Evolutionary conservation across 1,284 basidiomycete genomes (phyloP).

Genomic region (Cryptococcus sp.): DNA sequence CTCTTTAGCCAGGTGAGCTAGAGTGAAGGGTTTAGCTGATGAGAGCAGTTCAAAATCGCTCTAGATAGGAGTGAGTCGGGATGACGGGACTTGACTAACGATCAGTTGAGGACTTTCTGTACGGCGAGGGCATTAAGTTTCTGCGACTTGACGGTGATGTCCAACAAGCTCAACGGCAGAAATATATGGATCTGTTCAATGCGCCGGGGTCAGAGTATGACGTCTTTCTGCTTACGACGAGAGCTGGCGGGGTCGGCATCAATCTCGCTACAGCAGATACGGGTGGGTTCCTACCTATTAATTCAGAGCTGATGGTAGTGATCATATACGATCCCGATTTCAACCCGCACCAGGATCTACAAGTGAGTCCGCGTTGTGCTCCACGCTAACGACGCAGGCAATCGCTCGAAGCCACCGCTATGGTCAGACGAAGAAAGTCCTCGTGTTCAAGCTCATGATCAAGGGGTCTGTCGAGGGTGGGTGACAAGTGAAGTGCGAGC

Average conservation of each 20-base stretch:
- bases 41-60: conserved; percentile 79
- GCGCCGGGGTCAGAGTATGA: conserved; percentile 80
- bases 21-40: conserved; percentile 20
- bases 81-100: background rate
- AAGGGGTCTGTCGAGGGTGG: conserved; percentile 84
- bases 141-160: conserved; percentile 90
- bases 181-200: conserved; percentile 93
- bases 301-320: conserved; percentile 56
- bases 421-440: conserved; percentile 57
- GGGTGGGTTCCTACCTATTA: conserved; percentile 38
- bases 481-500: conserved; percentile 14
- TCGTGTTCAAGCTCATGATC: conserved; percentile 90
- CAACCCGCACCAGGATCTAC: conserved; percentile 73
- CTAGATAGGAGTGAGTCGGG: conserved; percentile 63
- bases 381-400: conserved; percentile 60
- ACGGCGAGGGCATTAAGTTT: conserved; percentile 84
- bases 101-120: conserved; percentile 83
- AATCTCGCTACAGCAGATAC: conserved; percentile 64
- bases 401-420: conserved; percentile 78
- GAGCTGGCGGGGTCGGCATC: conserved; percentile 95
- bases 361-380: conserved; percentile 26
- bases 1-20: conserved; percentile 90
- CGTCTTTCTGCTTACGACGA: conserved; percentile 87
- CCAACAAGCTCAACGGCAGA: conserved; percentile 82
- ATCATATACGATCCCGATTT: conserved; percentile 93